Conservation (phyloP, 345 rosid genomes). For the Diplotaxis tenuifolia region DNA sequence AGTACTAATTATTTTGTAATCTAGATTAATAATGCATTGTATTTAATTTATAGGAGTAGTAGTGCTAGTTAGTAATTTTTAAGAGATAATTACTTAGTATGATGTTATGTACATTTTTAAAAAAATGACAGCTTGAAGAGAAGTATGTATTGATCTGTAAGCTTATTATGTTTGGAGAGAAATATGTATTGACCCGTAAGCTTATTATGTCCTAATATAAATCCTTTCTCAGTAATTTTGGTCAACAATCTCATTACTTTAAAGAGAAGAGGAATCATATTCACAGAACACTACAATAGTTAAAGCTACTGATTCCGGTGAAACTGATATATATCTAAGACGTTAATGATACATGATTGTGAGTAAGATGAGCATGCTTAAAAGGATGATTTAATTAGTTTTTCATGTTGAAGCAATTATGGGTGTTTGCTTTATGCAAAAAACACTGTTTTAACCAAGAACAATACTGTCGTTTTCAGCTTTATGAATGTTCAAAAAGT, state of each 20-base stretch:
- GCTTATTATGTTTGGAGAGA: no score
- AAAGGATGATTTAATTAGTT: slow-evolving; percentile 7
- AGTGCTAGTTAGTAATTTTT: background rate
- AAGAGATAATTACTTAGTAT: background rate
- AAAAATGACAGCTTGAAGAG: no score
- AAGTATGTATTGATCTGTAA: no score
- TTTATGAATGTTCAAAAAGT: slow-evolving; percentile 33
- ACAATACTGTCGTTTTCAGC: slow-evolving; percentile 37
- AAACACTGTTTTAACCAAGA: slow-evolving; percentile 28
- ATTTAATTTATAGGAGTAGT: background rate
- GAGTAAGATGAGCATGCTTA: slow-evolving; percentile 29
- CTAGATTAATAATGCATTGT: background rate
- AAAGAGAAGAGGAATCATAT: background rate
- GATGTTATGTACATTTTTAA: no score
- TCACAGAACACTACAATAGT: background rate
- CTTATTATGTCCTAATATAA: no score
- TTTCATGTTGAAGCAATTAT: slow-evolving; percentile 31
- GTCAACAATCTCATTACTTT: background rate
- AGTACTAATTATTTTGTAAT: no score
- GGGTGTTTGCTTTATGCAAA: slow-evolving; percentile 23
- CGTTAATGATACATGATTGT: slow-evolving; percentile 6
- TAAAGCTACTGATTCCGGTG: background rate
- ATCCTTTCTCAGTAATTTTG: background rate
- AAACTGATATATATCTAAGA: background rate
- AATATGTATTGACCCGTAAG: no score